Conservation (phyloP, 495 filamentous ascomycete species). For the Penicillium manginii region DNA sequence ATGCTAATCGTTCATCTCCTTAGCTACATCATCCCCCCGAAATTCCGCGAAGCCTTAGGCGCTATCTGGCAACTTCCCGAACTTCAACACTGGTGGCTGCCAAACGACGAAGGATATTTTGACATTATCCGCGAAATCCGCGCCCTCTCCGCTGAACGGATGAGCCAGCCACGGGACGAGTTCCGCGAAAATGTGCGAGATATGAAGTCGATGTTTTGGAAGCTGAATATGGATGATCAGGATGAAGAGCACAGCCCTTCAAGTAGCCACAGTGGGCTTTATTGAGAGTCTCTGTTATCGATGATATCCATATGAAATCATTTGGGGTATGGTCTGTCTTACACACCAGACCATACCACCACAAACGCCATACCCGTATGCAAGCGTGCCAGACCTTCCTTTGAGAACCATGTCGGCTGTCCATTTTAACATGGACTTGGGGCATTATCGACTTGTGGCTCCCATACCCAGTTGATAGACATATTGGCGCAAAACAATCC, state of each 20-base stretch:
- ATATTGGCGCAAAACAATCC: too few species aligned
- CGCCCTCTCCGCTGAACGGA: conserved; percentile 74
- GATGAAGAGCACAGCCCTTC: conserved; percentile 37
- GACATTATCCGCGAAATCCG: conserved; percentile 74
- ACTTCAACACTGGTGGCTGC: conserved; percentile 83
- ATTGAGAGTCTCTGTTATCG: conserved; percentile 1
- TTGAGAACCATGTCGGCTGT: too few species aligned
- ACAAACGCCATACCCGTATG: too few species aligned
- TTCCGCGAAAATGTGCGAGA: conserved; percentile 71
- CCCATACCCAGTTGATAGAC: too few species aligned
- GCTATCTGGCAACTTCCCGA: conserved; percentile 70
- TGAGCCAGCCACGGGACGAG: conserved; percentile 61
- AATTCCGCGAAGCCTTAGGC: conserved; percentile 73
- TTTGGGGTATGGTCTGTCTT: not conserved
- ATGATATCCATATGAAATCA: not conserved
- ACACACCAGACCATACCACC: too few species aligned
- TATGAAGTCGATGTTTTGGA: conserved; percentile 72
- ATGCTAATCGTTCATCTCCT: conserved; percentile 9
- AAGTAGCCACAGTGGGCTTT: conserved; percentile 15
- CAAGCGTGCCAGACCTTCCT: too few species aligned
- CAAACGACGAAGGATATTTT: conserved; percentile 74
- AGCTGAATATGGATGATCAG: conserved; percentile 46
- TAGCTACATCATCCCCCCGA: conserved; percentile 81
- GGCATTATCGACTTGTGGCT: too few species aligned
- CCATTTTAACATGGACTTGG: too few species aligned